Base-by-base conservation (phyloP, 164 flowering plant genomes). In the Stephania cephalantha region DNA sequence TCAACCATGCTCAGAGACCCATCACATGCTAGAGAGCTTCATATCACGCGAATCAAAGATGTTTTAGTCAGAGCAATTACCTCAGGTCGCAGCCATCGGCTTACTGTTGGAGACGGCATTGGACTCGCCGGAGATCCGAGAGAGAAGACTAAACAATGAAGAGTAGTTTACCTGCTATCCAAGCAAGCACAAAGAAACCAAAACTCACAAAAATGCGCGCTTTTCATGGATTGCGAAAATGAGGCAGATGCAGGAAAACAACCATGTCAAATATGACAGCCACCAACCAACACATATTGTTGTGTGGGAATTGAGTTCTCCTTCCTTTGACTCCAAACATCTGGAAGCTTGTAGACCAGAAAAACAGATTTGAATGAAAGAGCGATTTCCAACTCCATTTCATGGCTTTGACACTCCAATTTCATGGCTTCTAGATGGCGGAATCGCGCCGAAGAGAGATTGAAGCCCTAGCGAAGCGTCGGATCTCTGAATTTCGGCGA, bases 71-170 rank as follows among this genome's bases (percentile, higher is more conserved):
- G 25, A 25, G 0, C 25, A 25, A 25, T 25, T 0, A 25, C 83
- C 83, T 81, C 83, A 53, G 83, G 83, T 74, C 75, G 73, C 45
- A 81, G 3, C 83, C 83, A 81, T 75, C 83, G 63, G 13, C 46
- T 78, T 18, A 74, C 18, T 22, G 74, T 30, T 10, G 77, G 65
- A 30, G 79, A 73, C 69, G 76, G 68, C 79, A 77, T 77, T 55
- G 9, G 45, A 48, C 71, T 31, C 9, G 75, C 30, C 2, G 30
- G 12, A 61, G 75, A 61, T 42, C 65, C 7, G 65, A 58, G 15
- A 58, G 68, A 72, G 67, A 55, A 55, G 67, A 55, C 8, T 13
- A 18, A 13, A 35, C n/a, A 72, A 55, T 52, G 65, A 52, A 72
- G 46, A 53, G 25, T 25, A 25, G 25, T 46, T 30, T 5, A 52